Evolutionary conservation across 148 eudicot species (phyloP), one percentile per base, ranked within the genome.

Genomic region (Diospyros lotus): DNA sequence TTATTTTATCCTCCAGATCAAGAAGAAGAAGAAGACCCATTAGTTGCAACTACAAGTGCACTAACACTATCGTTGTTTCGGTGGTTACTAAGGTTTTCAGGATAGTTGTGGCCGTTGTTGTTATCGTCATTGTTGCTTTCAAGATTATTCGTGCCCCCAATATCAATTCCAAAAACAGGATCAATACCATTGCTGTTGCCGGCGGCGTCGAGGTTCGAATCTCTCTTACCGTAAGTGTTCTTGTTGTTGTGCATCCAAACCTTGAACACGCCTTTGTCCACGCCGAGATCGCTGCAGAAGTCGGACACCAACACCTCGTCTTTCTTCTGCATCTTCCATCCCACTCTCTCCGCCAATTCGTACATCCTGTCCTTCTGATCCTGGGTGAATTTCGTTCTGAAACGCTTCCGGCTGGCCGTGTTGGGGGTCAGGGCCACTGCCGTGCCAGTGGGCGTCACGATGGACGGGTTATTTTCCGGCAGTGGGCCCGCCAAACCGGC

Each of bases 241-340:
- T 87, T 87, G 54, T 87, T 87, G 52, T 87, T 87, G 42, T 87
- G 90, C 90, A 87, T 87, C 90, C 90, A 87, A 0, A 87, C 90
- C 58, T 87, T 87, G 58, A 87, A 87, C 0, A 87, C 90, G 1
- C 83, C 83, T 53, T 82, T 77, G 2, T 87, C 88, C 2, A 87
- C 88, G 1, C 88, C 85, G 42, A 87, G 77, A 15, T 75, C 82
- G 44, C 58, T 46, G 73, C 90, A 87, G 42, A 87, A 83, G 1
- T 65, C 77, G 0, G 73, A 62, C 3, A 87, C 79, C 65, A 79
- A 1, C 1, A 85, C 88, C 1, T 85, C 88, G 50, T 73, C 80
- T 15, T 76, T 76, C 59, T 82, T 83, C 73, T 87, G 90, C 87
- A 87, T 87, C 79, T 85, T 87, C 90, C 90, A 87, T 48, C 87